These are phyloP conservation scores for Zalaria sp. DNA, from an alignment of 2,329 filamentous ascomycete species.

Conservation along the genomic window DNA sequence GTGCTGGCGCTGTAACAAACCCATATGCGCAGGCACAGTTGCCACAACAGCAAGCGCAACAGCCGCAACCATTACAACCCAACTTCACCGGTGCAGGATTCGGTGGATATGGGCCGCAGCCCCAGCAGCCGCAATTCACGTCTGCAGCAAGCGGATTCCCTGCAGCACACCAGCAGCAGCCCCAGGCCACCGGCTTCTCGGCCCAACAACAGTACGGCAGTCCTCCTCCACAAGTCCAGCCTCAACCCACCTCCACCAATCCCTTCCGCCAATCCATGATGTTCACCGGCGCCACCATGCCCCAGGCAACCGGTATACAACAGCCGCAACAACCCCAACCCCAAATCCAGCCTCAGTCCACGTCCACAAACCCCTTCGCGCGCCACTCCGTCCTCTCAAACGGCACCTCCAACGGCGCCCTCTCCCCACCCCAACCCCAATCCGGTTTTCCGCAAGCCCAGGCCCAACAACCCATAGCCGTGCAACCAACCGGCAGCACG, in stretches of 20 bases:
- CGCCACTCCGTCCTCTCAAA: slow-evolving; percentile 30
- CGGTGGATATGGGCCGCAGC: slow-evolving; percentile 62
- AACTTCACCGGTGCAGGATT: slow-evolving; percentile 66
- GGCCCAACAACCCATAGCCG: slow-evolving; percentile 26
- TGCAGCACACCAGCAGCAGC: background rate
- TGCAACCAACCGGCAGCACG: slow-evolving; percentile 50
- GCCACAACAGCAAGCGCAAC: slow-evolving; percentile 17
- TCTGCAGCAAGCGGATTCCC: slow-evolving; percentile 18
- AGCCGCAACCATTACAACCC: slow-evolving; percentile 38
- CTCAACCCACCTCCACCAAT: slow-evolving; percentile 58
- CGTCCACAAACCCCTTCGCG: slow-evolving; percentile 43
- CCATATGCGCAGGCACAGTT: slow-evolving; percentile 25
- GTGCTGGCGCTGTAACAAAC: slow-evolving; percentile 18
- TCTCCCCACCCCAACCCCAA: slow-evolving; percentile 15
- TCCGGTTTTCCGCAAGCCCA: slow-evolving; percentile 6
- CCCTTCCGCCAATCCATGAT: slow-evolving; percentile 91
- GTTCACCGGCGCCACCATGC: slow-evolving; percentile 17
- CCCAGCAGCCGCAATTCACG: slow-evolving; percentile 36
- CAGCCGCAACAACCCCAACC: slow-evolving; percentile 9
- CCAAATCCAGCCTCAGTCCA: slow-evolving; percentile 15
- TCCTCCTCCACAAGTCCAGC: slow-evolving; percentile 21
- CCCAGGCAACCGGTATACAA: slow-evolving; percentile 4
- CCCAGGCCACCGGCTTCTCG: slow-evolving; percentile 6
- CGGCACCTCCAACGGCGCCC: slow-evolving; percentile 12
- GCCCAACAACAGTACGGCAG: slow-evolving; percentile 12